Percentiles rank a stretch among this genome's conserved stretches.
phyloP scores from a whole-genome alignment of 371 early-diverging fungal species.

The Encephalitozoon hellem region DNA sequence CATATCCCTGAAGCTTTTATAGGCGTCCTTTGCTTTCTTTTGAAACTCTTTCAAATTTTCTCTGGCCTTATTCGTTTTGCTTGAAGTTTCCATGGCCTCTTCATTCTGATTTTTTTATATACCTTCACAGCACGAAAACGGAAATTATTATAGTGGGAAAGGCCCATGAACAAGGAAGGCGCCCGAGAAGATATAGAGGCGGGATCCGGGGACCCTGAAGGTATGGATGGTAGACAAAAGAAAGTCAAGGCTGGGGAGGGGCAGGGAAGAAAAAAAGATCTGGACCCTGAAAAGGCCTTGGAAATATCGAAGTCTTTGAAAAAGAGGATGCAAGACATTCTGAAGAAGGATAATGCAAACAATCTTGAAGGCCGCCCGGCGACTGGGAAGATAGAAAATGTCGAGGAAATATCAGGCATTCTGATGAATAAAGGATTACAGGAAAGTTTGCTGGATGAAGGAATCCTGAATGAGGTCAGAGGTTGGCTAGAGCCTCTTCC shows the following conservation, averaged over 20 bases:
- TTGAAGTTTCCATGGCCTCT: not conserved
- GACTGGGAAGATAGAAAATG: slow-evolving; percentile 70
- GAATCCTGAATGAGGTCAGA: slow-evolving; percentile 72
- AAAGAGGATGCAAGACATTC: slow-evolving; percentile 71
- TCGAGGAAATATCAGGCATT: slow-evolving; percentile 65
- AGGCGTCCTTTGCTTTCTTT: not conserved
- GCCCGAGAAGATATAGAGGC: not conserved
- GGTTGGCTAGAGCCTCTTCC: slow-evolving; percentile 88
- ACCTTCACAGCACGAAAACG: not conserved
- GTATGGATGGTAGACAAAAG: not conserved
- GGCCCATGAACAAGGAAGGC: not conserved
- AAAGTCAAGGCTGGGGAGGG: not conserved
- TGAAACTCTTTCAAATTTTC: not conserved
- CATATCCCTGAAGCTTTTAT: not conserved
- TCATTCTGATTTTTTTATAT: not conserved
- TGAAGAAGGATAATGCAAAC: slow-evolving; percentile 68
- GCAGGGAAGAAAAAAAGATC: not conserved
- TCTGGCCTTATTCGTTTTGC: not conserved
- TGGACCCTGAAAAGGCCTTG: not conserved
- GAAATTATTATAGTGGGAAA: not conserved
- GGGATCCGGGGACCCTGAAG: not conserved
- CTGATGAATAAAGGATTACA: slow-evolving; percentile 65
- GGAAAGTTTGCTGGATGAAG: slow-evolving; percentile 66
- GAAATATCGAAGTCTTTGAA: not conserved
- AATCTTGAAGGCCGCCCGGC: slow-evolving; percentile 69